Evolutionary conservation across 23 red algal genomes (phyloP), one percentile per base, ranked within the genome.

Genomic region (Gracilariopsis chorda): DNA sequence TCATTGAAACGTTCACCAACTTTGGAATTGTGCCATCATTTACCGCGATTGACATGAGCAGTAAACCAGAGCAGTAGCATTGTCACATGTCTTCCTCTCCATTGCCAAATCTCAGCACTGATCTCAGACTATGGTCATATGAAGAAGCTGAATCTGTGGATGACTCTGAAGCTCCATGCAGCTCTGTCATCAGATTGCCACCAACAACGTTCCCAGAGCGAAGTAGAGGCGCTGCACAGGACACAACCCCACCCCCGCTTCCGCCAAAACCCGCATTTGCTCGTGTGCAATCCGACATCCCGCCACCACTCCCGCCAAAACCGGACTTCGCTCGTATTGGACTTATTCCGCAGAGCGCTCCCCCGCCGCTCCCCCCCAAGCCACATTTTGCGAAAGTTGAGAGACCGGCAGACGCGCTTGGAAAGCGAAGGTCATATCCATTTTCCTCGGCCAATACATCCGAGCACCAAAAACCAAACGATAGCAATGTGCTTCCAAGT

Each of bases 181-280:
- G 85, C 70, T 77, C 68, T 46, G 85, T 48, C 30, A 89, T 89
- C 49, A 55, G 85, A 21, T 33, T 89, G 23, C 85, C 85, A 1
- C 24, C 48, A 7, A 51, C 85, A 8, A 77, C 42, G 48, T 48
- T 45, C 37, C 34, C 42, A 41, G 48, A 47, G 57, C 33, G 69
- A 29, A 41, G 69, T n/a, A 4, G 24, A 60, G 47, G 32, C 52
- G 7, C 32, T 9, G 68, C 20, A 42, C 25, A 34, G 23, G 69
- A 78, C 27, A 39, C 40, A 47, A 21, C 46, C 9, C 85, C 85
- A 19, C 85, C 85, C 4, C 85, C 85, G 2, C 70, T 89, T 1
- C 85, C 85, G 32, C 85, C 85, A 30, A 89, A 89, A 61, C 85
- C 85, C 30, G 48, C 65, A 4, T 89, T 89, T 53, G 85, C 76